Conservation (phyloP, 2,329 filamentous ascomycete species). For the Cladosporium sp. region DNA sequence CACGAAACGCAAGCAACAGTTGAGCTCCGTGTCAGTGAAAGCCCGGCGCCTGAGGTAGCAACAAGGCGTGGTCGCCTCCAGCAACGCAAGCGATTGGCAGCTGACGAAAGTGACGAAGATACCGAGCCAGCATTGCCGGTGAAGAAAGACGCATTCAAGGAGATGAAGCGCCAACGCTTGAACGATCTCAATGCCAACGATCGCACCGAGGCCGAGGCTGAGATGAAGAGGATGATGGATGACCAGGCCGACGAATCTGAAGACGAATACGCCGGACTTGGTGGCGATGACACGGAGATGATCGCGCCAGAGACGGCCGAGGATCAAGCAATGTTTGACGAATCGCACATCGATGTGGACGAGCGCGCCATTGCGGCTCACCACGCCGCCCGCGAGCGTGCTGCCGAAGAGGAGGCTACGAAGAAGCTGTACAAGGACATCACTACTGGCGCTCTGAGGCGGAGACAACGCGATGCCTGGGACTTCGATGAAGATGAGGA, state of each 20-base stretch:
- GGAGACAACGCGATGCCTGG: slow-evolving; percentile 70
- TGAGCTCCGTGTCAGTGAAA: slow-evolving; percentile 34
- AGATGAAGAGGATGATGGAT: slow-evolving; percentile 86
- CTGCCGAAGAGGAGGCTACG: slow-evolving; percentile 80
- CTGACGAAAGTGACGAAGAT: slow-evolving; percentile 45
- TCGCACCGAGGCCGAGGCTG: slow-evolving; percentile 61
- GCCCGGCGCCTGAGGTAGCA: slow-evolving; percentile 24
- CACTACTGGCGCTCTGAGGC: slow-evolving; percentile 81
- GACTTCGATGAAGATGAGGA: slow-evolving; percentile 83
- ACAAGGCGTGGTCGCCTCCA: slow-evolving; percentile 58
- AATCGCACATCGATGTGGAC: slow-evolving; percentile 72
- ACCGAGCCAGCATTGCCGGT: slow-evolving; percentile 42
- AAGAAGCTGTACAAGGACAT: slow-evolving; percentile 92
- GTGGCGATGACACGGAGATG: slow-evolving; percentile 72
- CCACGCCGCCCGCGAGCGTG: slow-evolving; percentile 78
- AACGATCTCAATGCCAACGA: slow-evolving; percentile 42
- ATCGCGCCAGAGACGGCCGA: slow-evolving; percentile 73
- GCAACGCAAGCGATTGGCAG: slow-evolving; percentile 42
- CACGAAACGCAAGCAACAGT: slow-evolving; percentile 37
- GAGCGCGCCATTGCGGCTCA: slow-evolving; percentile 81
- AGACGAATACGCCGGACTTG: slow-evolving; percentile 93
- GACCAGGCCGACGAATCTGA: slow-evolving; percentile 97
- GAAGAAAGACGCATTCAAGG: slow-evolving; percentile 60
- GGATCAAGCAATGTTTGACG: slow-evolving; percentile 86
- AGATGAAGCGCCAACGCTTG: slow-evolving; percentile 67